Evolutionary conservation across 2,329 filamentous ascomycete species (phyloP).

Genomic region (Fusarium brachygibbosum): DNA sequence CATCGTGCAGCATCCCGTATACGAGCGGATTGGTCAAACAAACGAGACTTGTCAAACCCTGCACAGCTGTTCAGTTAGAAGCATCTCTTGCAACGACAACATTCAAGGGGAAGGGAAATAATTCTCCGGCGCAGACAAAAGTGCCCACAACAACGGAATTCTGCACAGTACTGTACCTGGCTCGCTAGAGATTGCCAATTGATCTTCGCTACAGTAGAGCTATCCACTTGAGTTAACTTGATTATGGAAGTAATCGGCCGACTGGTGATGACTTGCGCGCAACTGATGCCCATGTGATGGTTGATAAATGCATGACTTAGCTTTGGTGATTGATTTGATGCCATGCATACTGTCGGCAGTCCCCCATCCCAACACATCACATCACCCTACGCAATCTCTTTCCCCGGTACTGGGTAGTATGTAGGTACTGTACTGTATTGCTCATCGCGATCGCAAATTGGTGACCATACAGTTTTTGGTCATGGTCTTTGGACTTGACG

Average conservation of each 20-base stretch:
- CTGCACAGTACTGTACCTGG: not conserved
- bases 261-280: not conserved
- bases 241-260: not conserved
- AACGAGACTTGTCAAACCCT: not conserved
- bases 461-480: not conserved
- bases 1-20: not conserved
- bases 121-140: constrained; percentile 3
- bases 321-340: not conserved
- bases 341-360: not conserved
- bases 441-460: not conserved
- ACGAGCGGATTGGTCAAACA: not conserved
- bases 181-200: constrained; percentile 8
- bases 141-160: not conserved
- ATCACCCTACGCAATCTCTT: too few species aligned
- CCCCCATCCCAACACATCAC: not conserved
- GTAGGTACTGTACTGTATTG: too few species aligned
- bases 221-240: not conserved
- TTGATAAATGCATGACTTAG: not conserved
- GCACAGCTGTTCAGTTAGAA: constrained; percentile 4
- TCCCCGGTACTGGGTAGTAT: not conserved
- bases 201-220: constrained; percentile 30
- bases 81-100: not conserved
- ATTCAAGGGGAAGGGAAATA: not conserved
- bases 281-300: constrained; percentile 28
- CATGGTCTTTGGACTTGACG: not conserved